These are phyloP conservation scores for Termitomyces sp. DNA, from an alignment of 768 basidiomycete species.

Conservation along the genomic window DNA sequence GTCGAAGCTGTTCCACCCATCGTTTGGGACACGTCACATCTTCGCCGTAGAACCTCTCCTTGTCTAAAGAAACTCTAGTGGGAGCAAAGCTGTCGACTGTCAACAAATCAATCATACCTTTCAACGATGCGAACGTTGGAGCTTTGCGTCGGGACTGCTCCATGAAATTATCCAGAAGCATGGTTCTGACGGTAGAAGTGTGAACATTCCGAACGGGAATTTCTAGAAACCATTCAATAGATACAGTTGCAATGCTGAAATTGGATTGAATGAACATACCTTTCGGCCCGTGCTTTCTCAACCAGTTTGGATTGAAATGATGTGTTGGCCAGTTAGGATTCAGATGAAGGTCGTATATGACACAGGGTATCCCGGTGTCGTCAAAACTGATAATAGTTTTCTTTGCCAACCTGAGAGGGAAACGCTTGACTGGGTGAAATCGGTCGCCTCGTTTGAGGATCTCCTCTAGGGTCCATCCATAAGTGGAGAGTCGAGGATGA, in stretches of 20 bases:
- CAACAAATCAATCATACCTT: constrained; percentile 28
- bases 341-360: constrained; percentile 58
- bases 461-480: constrained; percentile 45
- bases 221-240: constrained; percentile 27
- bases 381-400: constrained; percentile 42
- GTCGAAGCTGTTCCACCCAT: constrained; percentile 64
- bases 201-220: constrained; percentile 64
- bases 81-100: not conserved
- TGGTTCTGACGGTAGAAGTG: constrained; percentile 44
- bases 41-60: constrained; percentile 68
- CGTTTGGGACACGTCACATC: constrained; percentile 62
- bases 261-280: constrained; percentile 12
- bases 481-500: not conserved
- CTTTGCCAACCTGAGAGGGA: constrained; percentile 27
- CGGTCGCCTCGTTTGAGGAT: constrained; percentile 16
- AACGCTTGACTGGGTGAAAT: constrained; percentile 28
- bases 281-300: constrained; percentile 30
- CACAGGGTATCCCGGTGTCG: constrained; percentile 47
- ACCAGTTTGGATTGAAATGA: constrained; percentile 53
- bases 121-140: constrained; percentile 26
- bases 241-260: not conserved
- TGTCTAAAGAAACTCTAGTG: constrained; percentile 31
- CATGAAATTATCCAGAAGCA: constrained; percentile 53
- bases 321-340: constrained; percentile 50
- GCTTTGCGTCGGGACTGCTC: constrained; percentile 29